Conservation (phyloP, 805 yeast genomes). For the Lipomyces mesembrius region DNA sequence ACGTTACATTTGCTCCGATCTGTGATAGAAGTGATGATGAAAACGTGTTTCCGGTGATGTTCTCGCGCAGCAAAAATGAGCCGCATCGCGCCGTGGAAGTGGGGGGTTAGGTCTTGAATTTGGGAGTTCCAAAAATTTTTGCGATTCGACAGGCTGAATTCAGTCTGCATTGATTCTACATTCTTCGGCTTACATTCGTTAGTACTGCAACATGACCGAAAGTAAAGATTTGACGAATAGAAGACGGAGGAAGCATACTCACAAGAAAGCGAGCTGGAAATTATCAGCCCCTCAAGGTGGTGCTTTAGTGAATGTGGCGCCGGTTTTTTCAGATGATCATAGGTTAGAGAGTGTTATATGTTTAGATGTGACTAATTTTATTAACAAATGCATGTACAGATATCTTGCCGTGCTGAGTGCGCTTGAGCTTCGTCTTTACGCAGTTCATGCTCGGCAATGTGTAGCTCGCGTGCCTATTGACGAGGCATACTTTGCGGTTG, state of each 20-base stretch:
- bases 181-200: not conserved
- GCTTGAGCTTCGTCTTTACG: slow-evolving; percentile 47
- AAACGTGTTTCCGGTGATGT: not conserved
- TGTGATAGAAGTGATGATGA: no score
- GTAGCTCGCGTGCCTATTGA: slow-evolving; percentile 44
- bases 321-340: slow-evolving; percentile 47
- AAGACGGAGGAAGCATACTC: not conserved
- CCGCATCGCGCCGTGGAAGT: not conserved
- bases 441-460: slow-evolving; percentile 45
- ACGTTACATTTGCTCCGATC: not conserved
- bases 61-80: not conserved
- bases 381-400: not conserved
- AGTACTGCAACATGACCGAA: not conserved
- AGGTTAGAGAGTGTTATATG: slow-evolving; percentile 13
- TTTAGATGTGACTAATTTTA: not conserved
- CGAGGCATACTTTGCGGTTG: slow-evolving; percentile 44
- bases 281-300: slow-evolving; percentile 45
- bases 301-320: slow-evolving; percentile 45
- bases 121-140: slow-evolving; percentile 4
- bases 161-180: not conserved
- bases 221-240: not conserved
- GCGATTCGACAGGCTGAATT: not conserved
- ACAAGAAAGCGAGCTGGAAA: slow-evolving; percentile 36
- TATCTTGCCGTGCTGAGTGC: slow-evolving; percentile 47
- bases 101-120: not conserved